phyloP scores from a whole-genome alignment of 2,329 filamentous ascomycete genomes.

The Fusarium setosum region DNA sequence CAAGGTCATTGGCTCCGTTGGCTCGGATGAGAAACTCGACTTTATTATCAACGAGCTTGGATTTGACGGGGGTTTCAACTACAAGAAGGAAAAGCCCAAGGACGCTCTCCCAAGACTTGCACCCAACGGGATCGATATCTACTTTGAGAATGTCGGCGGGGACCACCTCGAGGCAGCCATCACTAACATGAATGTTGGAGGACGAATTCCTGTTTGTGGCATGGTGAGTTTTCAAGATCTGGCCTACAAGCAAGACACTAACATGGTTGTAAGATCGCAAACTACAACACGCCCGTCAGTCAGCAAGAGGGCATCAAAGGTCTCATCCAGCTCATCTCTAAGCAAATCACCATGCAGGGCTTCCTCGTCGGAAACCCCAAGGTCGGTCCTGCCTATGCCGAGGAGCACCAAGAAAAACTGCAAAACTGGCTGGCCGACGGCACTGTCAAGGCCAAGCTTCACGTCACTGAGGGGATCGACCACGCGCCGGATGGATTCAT shows the following conservation, averaged over 20 bases:
- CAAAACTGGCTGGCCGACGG: slow-evolving; percentile 82
- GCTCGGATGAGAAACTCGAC: slow-evolving; percentile 82
- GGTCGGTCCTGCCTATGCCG: slow-evolving; percentile 73
- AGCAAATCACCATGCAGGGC: slow-evolving; percentile 77
- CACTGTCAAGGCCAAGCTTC: slow-evolving; percentile 76
- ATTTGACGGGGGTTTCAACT: slow-evolving; percentile 79
- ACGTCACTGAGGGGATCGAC: slow-evolving; percentile 81
- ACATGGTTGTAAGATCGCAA: slow-evolving; percentile 16
- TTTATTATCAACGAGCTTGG: slow-evolving; percentile 66
- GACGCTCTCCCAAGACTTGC: slow-evolving; percentile 78
- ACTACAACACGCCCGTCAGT: slow-evolving; percentile 75
- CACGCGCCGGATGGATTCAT: slow-evolving; percentile 80
- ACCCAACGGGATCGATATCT: slow-evolving; percentile 80
- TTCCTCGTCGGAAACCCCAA: slow-evolving; percentile 78
- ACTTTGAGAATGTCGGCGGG: slow-evolving; percentile 66
- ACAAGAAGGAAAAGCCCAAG: slow-evolving; percentile 81
- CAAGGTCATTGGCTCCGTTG: slow-evolving; percentile 82
- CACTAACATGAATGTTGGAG: slow-evolving; percentile 65
- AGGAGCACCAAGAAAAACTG: slow-evolving; percentile 81
- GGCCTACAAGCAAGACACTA: not conserved
- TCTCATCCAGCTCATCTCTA: slow-evolving; percentile 71
- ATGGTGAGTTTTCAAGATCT: slow-evolving; percentile 58
- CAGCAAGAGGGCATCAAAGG: slow-evolving; percentile 76
- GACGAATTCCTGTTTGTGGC: slow-evolving; percentile 73
- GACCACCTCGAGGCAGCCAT: slow-evolving; percentile 62